Conservation (phyloP, 2,329 filamentous ascomycete species). For the Daldinia sp. region DNA sequence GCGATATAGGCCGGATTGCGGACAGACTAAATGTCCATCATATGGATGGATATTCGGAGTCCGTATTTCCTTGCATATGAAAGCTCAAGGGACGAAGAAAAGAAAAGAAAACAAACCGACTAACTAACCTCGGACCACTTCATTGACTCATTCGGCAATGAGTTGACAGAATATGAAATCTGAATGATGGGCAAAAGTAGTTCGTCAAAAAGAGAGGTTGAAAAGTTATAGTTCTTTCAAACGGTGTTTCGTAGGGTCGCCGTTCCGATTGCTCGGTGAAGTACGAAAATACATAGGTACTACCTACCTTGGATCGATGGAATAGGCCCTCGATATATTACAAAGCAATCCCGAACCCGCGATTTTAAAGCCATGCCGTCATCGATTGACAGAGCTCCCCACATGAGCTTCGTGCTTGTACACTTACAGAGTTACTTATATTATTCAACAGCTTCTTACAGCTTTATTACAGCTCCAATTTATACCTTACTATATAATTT, state of each 20-base stretch:
- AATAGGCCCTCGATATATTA: too few species aligned
- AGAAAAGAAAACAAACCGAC: too few species aligned
- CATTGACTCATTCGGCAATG: background rate
- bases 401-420: constrained; percentile 2
- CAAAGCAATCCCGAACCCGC: background rate
- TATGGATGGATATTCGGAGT: background rate
- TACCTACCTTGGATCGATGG: too few species aligned
- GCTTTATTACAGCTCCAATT: background rate
- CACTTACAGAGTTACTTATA: background rate
- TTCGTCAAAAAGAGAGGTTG: background rate
- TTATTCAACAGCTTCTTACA: background rate
- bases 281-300: background rate
- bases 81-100: background rate
- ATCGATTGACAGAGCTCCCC: background rate
- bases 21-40: background rate
- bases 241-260: background rate
- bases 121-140: background rate
- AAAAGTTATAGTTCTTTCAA: background rate
- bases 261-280: background rate
- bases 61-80: background rate
- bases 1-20: background rate
- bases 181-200: background rate
- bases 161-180: background rate
- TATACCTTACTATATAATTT: background rate
- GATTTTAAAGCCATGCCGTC: background rate